Conservation (phyloP, 805 yeast genomes). For the Candida nemodendra region DNA sequence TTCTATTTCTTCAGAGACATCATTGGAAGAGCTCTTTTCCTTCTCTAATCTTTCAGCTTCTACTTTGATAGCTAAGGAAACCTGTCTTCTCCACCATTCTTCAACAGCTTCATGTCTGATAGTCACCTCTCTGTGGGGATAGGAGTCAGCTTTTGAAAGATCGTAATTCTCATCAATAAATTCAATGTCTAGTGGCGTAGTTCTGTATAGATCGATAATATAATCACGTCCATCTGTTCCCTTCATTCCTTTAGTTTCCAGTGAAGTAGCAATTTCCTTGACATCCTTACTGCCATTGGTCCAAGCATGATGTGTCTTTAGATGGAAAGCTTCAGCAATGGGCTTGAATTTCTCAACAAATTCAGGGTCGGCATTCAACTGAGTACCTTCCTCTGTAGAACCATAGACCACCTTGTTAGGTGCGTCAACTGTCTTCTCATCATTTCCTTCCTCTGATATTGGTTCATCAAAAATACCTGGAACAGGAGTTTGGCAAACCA, state of each 20-base stretch:
- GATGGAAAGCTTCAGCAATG: slow-evolving; percentile 73
- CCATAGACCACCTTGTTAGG: slow-evolving; percentile 70
- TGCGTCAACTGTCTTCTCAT: slow-evolving; percentile 34
- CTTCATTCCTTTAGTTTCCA: slow-evolving; percentile 78
- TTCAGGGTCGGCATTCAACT: slow-evolving; percentile 47
- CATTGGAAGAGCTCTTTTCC: slow-evolving; percentile 14
- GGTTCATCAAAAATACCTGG: slow-evolving; percentile 77
- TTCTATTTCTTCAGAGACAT: slow-evolving; percentile 28
- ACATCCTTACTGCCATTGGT: slow-evolving; percentile 42
- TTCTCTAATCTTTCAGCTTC: slow-evolving; percentile 46
- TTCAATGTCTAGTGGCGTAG: slow-evolving; percentile 80
- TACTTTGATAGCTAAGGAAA: slow-evolving; percentile 49
- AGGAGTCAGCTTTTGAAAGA: slow-evolving; percentile 45
- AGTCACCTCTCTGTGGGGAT: slow-evolving; percentile 80
- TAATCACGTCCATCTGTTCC: slow-evolving; percentile 87
- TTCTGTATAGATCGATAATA: slow-evolving; percentile 77
- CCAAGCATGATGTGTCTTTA: slow-evolving; percentile 65
- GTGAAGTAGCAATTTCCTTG: slow-evolving; percentile 59
- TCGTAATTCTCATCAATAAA: slow-evolving; percentile 63
- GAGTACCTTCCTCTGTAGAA: slow-evolving; percentile 55
- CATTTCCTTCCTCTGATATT: slow-evolving; percentile 38
- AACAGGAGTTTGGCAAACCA: slow-evolving; percentile 91
- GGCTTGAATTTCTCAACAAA: slow-evolving; percentile 57
- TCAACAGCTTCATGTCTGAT: slow-evolving; percentile 87
- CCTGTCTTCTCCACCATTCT: slow-evolving; percentile 80